Evolutionary conservation across 768 basidiomycete species (phyloP).

Genomic region (Glaciozyma antarctica): DNA sequence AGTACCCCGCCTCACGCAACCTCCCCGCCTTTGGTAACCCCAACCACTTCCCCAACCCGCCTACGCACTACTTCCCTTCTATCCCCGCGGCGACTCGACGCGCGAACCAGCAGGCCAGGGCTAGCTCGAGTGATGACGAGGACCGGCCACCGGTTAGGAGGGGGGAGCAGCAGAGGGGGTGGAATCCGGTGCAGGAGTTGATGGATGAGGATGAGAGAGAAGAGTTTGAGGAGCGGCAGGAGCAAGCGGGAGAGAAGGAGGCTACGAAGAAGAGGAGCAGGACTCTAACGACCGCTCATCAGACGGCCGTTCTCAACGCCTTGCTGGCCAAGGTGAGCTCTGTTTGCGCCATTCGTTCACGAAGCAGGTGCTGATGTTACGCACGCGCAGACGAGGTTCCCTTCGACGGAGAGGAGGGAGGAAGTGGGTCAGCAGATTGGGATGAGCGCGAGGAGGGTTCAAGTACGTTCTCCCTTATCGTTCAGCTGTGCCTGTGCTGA

Average conservation of each 20-base stretch:
- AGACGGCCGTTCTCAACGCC: slow-evolving; percentile 75
- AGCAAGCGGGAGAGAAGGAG: not conserved
- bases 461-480: no score
- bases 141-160: not conserved
- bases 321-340: slow-evolving; percentile 66
- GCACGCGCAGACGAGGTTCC: slow-evolving; percentile 68
- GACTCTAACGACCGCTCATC: slow-evolving; percentile 76
- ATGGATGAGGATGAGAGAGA: not conserved
- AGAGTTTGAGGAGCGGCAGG: not conserved
- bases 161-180: not conserved
- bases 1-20: no score
- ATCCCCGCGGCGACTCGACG: not conserved
- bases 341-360: not conserved
- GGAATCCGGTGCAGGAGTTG: not conserved
- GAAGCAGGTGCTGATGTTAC: not conserved
- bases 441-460: slow-evolving; percentile 75
- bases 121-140: not conserved
- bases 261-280: slow-evolving; percentile 50
- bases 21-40: not conserved
- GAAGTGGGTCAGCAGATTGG: slow-evolving; percentile 78
- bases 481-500: no score
- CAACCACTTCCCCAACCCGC: not conserved
- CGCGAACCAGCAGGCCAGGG: not conserved
- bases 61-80: slow-evolving; percentile 7
- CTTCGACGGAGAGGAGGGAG: slow-evolving; percentile 75